Conservation (phyloP, 2,329 filamentous ascomycete genomes). For the Fusarium sp. region DNA sequence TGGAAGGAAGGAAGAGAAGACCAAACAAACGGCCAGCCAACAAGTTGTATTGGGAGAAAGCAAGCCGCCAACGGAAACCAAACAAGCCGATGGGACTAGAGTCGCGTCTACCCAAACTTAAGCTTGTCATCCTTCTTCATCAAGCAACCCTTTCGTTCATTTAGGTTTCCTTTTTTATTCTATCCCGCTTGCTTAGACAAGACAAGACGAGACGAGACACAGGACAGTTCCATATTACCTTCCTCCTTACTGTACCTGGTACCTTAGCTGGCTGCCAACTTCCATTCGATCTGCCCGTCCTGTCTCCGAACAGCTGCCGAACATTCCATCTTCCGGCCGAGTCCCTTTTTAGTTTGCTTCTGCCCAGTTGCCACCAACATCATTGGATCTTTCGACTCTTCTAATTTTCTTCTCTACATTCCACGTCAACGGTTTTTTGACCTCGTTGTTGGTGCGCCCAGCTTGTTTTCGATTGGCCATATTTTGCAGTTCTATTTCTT, state of each 20-base stretch:
- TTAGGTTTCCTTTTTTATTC: conserved; percentile 8
- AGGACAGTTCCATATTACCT: background rate
- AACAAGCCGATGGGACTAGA: conserved; percentile 2
- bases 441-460: conserved; percentile 4
- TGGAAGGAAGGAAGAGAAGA: conserved; percentile 17
- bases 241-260: background rate
- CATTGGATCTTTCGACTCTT: conserved; percentile 26
- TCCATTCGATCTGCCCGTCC: background rate
- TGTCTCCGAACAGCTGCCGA: conserved; percentile 29
- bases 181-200: background rate
- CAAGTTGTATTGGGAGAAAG: background rate
- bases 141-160: conserved; percentile 19
- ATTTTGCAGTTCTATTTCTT: background rate
- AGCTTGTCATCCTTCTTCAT: conserved; percentile 20
- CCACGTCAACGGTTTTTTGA: conserved; percentile 16
- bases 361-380: conserved; percentile 23
- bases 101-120: background rate
- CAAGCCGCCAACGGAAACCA: conserved; percentile 14
- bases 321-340: conserved; percentile 37
- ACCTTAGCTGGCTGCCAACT: background rate
- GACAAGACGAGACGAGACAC: background rate
- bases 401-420: conserved; percentile 23
- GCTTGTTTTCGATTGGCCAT: conserved; percentile 5
- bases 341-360: conserved; percentile 36
- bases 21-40: conserved; percentile 8